Evolutionary conservation across 306 rosid genomes (phyloP).

Genomic region (Prunus mume): DNA sequence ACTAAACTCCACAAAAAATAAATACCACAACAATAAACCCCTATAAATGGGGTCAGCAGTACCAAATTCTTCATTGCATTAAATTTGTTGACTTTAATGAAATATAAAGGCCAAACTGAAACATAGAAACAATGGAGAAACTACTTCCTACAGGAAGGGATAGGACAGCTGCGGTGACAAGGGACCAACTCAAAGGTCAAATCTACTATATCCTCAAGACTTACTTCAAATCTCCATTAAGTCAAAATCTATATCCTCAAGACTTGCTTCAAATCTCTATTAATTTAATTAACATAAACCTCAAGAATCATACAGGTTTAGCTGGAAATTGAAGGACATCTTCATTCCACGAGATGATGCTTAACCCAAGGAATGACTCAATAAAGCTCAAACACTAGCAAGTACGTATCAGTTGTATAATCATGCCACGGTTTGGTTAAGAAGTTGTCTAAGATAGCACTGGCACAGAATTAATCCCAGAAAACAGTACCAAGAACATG

Average conservation of each 20-base stretch:
- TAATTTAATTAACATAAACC: background rate
- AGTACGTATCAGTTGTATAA: background rate
- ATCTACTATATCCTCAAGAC: background rate
- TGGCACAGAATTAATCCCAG: background rate
- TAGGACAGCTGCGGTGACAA: background rate
- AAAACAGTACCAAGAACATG: background rate
- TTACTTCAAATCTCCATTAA: no score
- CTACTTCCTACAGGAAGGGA: background rate
- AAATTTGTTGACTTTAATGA: background rate
- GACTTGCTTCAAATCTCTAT: background rate
- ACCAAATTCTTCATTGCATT: background rate
- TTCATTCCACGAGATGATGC: background rate
- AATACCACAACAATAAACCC: background rate
- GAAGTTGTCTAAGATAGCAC: background rate
- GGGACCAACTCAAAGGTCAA: background rate
- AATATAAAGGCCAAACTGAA: background rate
- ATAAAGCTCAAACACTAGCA: background rate
- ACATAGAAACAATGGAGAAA: background rate
- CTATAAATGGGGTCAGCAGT: background rate
- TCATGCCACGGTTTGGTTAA: background rate
- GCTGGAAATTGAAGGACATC: background rate
- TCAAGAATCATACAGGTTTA: background rate
- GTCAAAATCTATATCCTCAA: background rate
- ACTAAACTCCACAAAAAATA: background rate
- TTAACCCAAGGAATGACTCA: background rate